A percentile compares a stretch with the other conserved stretches of the same genome.
Evolutionary conservation across 2,329 filamentous ascomycete genomes (phyloP).

Genomic region (Calonectria hawksworthii): DNA sequence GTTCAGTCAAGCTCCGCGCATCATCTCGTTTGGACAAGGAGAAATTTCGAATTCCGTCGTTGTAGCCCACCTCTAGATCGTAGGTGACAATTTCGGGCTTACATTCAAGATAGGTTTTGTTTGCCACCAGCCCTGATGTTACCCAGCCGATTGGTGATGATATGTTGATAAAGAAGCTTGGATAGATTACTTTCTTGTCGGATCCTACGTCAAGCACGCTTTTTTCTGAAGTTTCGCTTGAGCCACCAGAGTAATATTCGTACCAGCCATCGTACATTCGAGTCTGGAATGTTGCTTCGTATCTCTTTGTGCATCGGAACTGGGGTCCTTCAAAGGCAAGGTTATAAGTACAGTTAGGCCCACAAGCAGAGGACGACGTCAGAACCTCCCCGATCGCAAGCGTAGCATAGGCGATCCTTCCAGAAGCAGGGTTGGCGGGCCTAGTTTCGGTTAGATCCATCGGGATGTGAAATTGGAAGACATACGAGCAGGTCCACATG

Average conservation of each 20-base stretch:
- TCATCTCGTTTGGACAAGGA: neutral
- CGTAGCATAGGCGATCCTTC: neutral
- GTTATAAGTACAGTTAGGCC: neutral
- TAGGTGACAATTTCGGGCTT: constrained; percentile 1
- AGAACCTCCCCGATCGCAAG: neutral
- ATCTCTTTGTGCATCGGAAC: neutral
- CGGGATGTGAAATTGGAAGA: neutral
- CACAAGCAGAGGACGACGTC: neutral
- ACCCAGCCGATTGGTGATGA: neutral
- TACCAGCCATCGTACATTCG: neutral
- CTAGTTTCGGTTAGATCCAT: neutral
- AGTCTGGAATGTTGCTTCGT: neutral
- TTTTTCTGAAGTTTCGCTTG: neutral
- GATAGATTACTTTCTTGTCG: neutral
- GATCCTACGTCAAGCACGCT: neutral
- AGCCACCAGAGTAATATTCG: neutral
- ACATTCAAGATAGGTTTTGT: neutral
- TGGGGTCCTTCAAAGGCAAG: neutral
- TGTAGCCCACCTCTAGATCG: neutral
- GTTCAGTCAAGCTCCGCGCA: neutral
- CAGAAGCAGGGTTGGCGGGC: neutral
- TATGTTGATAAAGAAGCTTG: neutral
- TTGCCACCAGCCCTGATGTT: neutral
- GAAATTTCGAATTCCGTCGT: neutral
- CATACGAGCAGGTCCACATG: neutral